Base-by-base conservation (phyloP, 176 grass and related monocot species). In the Musa schizocarpa region DNA sequence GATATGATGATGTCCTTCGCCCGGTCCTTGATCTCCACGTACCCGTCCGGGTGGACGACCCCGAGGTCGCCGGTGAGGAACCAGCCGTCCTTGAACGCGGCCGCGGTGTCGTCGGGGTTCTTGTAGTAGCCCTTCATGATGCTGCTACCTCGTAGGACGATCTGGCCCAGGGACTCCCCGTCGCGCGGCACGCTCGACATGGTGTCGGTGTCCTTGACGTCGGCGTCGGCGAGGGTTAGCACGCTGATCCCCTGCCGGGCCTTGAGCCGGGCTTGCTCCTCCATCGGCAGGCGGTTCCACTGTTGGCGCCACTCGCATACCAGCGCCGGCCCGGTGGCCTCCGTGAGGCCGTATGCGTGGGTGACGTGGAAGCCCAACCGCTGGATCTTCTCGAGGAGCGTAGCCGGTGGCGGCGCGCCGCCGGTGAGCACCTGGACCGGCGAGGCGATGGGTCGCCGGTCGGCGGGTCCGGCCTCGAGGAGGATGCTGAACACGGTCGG, bases 1-100 rank as follows among this genome's bases (percentile, higher is more conserved):
- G 89, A 92, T 74, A 92, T 92, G 64, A 92, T 92, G 17, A 92
- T 83, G 74, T 92, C 89, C 50, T 92, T 92, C 13, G 78, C 83
- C 14, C 89, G 74, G 57, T 92, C 89, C 79, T 88, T 92, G 48
- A 92, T 88, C 81, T 92, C 89, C 13, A 92, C 73, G 71, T 88
- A 92, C 23, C 89, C 86, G 29, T 92, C 89, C 17, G 76, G 75
- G 79, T 92, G 89, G 25, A 88, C 74, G 13, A 92, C 86, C 1
- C 77, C 86, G 0, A 92, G 78, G 67, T 92, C 89, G 1, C 89
- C 89, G 9, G 89, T 92, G 7, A 77, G 65, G 74, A 92, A 86
- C 86, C 86, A 92, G 13, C 75, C 86, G 9, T 43, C 77, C 21
- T 70, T 74, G 75, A 92, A 86, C 20, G 86, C 89, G n/a, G 52